A percentile compares a stretch with the other conserved stretches of the same genome.
phyloP scores from a whole-genome alignment of 2,329 filamentous ascomycete genomes.

The Metarhizium humberi region DNA sequence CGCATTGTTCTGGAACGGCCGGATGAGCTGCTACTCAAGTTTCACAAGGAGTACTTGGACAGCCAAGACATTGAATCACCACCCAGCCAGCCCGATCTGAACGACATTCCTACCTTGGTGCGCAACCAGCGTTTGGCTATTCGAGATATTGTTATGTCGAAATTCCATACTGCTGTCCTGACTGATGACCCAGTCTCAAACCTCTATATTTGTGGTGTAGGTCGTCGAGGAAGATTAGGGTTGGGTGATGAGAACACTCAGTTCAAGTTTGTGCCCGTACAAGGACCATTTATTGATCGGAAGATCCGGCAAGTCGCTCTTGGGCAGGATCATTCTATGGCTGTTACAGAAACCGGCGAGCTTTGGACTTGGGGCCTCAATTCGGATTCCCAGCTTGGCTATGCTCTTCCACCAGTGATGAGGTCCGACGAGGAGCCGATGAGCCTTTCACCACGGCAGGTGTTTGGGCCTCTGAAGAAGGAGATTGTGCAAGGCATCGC shows the following conservation, averaged over 20 bases:
- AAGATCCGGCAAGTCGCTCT: constrained; percentile 70
- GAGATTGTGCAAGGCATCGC: constrained; percentile 74
- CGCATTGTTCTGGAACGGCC: constrained; percentile 69
- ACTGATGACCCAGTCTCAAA: constrained; percentile 85
- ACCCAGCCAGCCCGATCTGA: constrained; percentile 19
- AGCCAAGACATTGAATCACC: constrained; percentile 26
- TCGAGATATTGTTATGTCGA: constrained; percentile 78
- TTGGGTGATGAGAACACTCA: constrained; percentile 83
- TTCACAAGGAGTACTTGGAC: constrained; percentile 60
- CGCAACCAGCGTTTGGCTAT: constrained; percentile 64
- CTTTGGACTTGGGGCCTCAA: constrained; percentile 95
- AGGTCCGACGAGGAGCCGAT: constrained; percentile 75
- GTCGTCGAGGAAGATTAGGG: constrained; percentile 80
- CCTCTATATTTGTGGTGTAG: constrained; percentile 86
- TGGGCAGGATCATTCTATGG: constrained; percentile 85
- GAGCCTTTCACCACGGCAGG: constrained; percentile 72
- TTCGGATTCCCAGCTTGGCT: constrained; percentile 76
- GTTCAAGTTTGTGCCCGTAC: constrained; percentile 77
- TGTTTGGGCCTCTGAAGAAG: constrained; percentile 85
- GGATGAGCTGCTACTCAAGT: constrained; percentile 62
- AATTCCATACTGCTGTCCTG: constrained; percentile 81
- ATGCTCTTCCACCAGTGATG: constrained; percentile 57
- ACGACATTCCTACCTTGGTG: constrained; percentile 63
- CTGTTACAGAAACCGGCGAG: constrained; percentile 76
- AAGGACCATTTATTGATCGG: constrained; percentile 65